Base-by-base conservation (phyloP, 805 yeast genomes). In the Barnettozyma pratensis region DNA sequence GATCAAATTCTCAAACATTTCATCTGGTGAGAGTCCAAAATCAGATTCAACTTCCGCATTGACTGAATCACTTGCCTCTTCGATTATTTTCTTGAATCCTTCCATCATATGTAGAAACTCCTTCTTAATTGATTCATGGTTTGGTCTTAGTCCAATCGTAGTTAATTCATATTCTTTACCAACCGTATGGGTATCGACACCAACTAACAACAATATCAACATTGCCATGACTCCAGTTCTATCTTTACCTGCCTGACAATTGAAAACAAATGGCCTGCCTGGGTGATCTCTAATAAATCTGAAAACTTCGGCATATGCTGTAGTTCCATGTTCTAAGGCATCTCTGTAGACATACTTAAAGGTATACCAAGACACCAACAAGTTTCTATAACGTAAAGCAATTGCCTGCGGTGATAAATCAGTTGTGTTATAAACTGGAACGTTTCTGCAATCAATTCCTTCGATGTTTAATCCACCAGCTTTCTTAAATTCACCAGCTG, bases 201-300 rank as follows among this genome's bases (percentile, higher is more conserved):
- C 91, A 5, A 77, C 67, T 7, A 86, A 61, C 19, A 80, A 66
- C 41, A 87, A 69, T 5, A 87, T 69, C 51, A 88, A 63, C 81
- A 88, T 85, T 3, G 83, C 76, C 54, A 85, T 61, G 11, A 87
- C 72, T 0, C 96, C 96, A 0, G 96, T 87, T 40, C 96, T 75
- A 62, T 88, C 96, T 63, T 87, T 88, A 3, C 96, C 96, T 1
- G 92, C 92, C 4, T 91, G 79, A 66, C 96, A 88, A 61, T 87
- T 92, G 63, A 82, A 79, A 8, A 84, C 65, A 49, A 88, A 67
- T 3, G 78, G 75, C 25, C 67, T 69, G n/a, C 67, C 63, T 4
- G 80, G 75, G 38, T 70, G 62, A 49, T 84, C 87, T 41, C 81
- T 69, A 42, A 88, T 68, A 57, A 71, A 78, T 42, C 67, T 63